Percentiles rank a stretch among this genome's conserved stretches.
Conservation (phyloP, 352 stramenopile species). For the Peronospora belbahrii region DNA sequence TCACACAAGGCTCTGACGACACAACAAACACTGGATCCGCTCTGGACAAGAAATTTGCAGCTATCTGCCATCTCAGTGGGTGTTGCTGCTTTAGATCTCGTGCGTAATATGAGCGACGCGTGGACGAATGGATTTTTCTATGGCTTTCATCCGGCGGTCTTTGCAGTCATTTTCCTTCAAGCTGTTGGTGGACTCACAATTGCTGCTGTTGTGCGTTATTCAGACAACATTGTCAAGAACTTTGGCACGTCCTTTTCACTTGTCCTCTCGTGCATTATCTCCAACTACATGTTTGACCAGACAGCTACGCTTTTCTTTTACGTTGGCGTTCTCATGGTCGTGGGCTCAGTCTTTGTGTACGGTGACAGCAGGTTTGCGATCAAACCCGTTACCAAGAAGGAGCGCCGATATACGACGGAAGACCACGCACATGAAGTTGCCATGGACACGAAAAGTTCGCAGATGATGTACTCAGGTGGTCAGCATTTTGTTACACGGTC, state of each 20-base stretch:
- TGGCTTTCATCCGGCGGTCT: slow-evolving; percentile 69
- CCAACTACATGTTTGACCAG: slow-evolving; percentile 84
- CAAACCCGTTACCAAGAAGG: slow-evolving; percentile 27
- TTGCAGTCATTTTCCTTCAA: slow-evolving; percentile 74
- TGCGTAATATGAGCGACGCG: slow-evolving; percentile 52
- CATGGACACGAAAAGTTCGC: slow-evolving; percentile 37
- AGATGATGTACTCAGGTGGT: slow-evolving; percentile 22
- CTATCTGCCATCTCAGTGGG: slow-evolving; percentile 75
- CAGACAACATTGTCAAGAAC: slow-evolving; percentile 88
- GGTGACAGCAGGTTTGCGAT: slow-evolving; percentile 71
- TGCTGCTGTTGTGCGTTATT: slow-evolving; percentile 80
- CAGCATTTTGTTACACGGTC: slow-evolving; percentile 41
- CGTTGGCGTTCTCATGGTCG: slow-evolving; percentile 64
- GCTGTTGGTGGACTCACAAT: slow-evolving; percentile 79
- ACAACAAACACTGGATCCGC: slow-evolving; percentile 69
- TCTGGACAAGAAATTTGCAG: slow-evolving; percentile 84
- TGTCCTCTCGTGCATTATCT: slow-evolving; percentile 85
- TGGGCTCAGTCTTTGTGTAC: slow-evolving; percentile 82
- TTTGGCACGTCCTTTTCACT: slow-evolving; percentile 85
- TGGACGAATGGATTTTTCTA: slow-evolving; percentile 72
- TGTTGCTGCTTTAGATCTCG: slow-evolving; percentile 61
- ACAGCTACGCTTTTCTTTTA: slow-evolving; percentile 67
- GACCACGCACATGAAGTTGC: slow-evolving; percentile 45
- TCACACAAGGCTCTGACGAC: slow-evolving; percentile 67
- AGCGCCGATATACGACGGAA: slow-evolving; percentile 24